Base-by-base conservation (phyloP, 805 yeast species). In the Myxozyma vanderwaltii region DNA sequence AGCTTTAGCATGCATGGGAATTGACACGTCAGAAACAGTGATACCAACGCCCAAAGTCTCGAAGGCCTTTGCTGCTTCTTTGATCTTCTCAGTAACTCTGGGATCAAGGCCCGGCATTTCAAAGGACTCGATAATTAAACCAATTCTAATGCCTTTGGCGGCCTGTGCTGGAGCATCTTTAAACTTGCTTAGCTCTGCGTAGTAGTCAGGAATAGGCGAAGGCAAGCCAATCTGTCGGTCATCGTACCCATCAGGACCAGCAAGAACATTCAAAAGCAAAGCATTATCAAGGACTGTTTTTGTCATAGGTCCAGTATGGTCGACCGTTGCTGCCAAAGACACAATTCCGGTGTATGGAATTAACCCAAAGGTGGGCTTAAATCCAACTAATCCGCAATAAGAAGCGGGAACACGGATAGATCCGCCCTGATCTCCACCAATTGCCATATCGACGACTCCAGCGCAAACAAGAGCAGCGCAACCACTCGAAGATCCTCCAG, bases 401-500 rank as follows among this genome's bases (percentile, higher is more conserved):
- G 78, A 70, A 3, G 82, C 76, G 1, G 85, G 85, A 49, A 76
- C 72, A 58, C 85, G 71, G 41, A 82, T 72, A 29, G 77, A 71
- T 17, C 85, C 85, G 39, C 83, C 85, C 55, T 80, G 78, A 64
- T 82, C 85, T n/a, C 80, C 72, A 2, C 83, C 83, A 50, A 80
- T 66, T 5, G 70, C 66, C 63, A 81, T 75, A 51, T 76, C 79
- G n/a, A 77, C 79, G 47, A 76, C 65, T 0, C 75, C 77, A 1
- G 76, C 76, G 3, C 83, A 81, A n/a, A 82, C 81, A 2, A 79
- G 72, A 0, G 82, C 82, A 0, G 82, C 83, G 36, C 81, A 78
- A 1, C 85, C 86, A 5, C 84, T 82, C 27, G 82, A 78, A 10
- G 82, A 77, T 4, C 85, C 86, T 6, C 86, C 84, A 3, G 76